Evolutionary conservation across 208 protist species (phyloP).

Genomic region (Endotrypanum monterogeii): DNA sequence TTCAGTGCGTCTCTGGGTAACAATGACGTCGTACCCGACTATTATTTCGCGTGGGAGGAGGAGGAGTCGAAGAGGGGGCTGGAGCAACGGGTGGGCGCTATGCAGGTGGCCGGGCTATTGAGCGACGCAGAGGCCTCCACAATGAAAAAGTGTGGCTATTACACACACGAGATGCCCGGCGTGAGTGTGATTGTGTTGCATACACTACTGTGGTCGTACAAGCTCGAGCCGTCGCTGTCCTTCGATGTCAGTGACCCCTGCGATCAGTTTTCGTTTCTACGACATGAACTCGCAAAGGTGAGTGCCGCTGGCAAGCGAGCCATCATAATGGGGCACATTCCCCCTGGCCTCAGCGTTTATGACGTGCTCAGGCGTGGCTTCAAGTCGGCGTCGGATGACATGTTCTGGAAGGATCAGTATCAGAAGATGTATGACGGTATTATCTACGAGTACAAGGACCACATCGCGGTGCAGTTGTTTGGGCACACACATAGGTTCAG

Average conservation of each 20-base stretch:
- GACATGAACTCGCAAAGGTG: conserved; percentile 39
- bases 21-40: conserved; percentile 80
- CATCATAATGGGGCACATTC: conserved; percentile 83
- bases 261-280: conserved; percentile 70
- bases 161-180: conserved; percentile 27
- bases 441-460: conserved; percentile 48
- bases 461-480: conserved; percentile 62
- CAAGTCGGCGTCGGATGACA: conserved; percentile 27
- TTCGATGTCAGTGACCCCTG: conserved; percentile 59
- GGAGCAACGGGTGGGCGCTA: conserved; percentile 24
- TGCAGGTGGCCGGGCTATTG: conserved; percentile 37
- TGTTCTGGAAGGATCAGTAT: conserved; percentile 76
- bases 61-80: conserved; percentile 29
- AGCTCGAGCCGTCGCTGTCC: conserved; percentile 38
- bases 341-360: conserved; percentile 40
- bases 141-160: conserved; percentile 71
- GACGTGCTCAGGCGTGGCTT: conserved; percentile 29
- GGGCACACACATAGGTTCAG: conserved; percentile 79
- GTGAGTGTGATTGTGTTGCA: conserved; percentile 72
- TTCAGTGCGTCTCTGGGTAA: conserved; percentile 64
- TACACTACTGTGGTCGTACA: conserved; percentile 70
- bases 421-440: conserved; percentile 47
- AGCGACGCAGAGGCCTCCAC: conserved; percentile 28
- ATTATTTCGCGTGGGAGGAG: conserved; percentile 49
- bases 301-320: conserved; percentile 43